Base-by-base conservation (phyloP, 192 early-diverging fungal species). In the Rhizoclosmatium globosum region DNA sequence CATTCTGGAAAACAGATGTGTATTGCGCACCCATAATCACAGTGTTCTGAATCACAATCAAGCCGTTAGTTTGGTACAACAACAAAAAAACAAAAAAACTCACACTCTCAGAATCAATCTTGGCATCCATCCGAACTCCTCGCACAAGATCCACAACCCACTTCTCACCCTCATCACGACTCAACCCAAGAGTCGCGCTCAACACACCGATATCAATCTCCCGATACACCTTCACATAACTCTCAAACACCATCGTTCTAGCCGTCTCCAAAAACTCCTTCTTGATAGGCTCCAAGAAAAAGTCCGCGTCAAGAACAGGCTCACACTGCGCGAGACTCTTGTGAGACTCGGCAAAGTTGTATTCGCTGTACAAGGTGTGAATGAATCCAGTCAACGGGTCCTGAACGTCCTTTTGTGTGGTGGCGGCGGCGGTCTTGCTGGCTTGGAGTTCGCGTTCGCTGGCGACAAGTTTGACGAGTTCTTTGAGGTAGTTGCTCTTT, bases 61-160 rank as follows among this genome's bases (percentile, higher is more conserved):
- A 41, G 61, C 3, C 9, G 17, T 64, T 38, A 21, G 61, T 64
- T 13, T 1, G 2, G 61, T 11, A 41, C 4, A 62, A 62, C 4
- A 62, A 4, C 4, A 31, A 11, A 39, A 11, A 4, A 62, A 62
- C 4, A n/a, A n/a, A 62, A 62, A 13, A 62, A 50, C 48, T 50
- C 48, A 50, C 48, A 15, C 48, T 94, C 85, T 96, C 88, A 76
- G 79, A 57, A 82, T 99, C 96, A 79, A 99, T 94, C 91, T 99
- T 99, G 80, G 96, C 97, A 71, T 99, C 96, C 79, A 98, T 95
- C 79, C 95, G 89, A 23, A 96, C 96, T 76, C 97, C 94, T 50
- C 96, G 92, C 83, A 99, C 97, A 68, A 99, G 88, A 88, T 99
- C 95, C 58, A 96, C 96, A 68, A 99, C 96, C 96, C 96, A 98